Evolutionary conservation across 805 yeast species (phyloP).

Genomic region (Yamadazyma endophytica): DNA sequence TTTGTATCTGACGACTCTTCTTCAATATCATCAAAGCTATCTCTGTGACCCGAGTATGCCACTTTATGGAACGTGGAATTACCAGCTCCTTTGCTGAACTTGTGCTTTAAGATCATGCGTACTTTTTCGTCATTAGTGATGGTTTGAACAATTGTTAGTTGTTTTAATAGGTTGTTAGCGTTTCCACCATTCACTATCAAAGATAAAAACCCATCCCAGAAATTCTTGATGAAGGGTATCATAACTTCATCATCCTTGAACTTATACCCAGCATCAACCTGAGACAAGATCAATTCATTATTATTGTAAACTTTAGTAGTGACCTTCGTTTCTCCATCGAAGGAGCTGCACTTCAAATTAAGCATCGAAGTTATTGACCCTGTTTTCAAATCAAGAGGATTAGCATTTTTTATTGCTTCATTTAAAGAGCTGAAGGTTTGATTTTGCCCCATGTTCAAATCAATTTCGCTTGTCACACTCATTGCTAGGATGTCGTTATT

Average conservation of each 20-base stretch:
- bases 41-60: conserved; percentile 8
- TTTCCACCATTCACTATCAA: conserved; percentile 29
- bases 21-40: conserved; percentile 1
- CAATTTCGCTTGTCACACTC: conserved; percentile 15
- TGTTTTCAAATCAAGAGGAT: conserved; percentile 14
- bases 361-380: conserved; percentile 20
- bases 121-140: too few species aligned
- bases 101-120: conserved; percentile 23
- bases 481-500: conserved; percentile 15
- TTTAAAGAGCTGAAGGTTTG: conserved; percentile 9
- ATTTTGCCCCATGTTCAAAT: conserved; percentile 8
- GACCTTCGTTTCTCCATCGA: not conserved
- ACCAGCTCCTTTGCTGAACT: conserved; percentile 10
- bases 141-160: conserved; percentile 26
- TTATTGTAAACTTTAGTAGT: conserved; percentile 18
- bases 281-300: conserved; percentile 16
- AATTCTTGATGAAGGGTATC: conserved; percentile 33
- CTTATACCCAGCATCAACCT: conserved; percentile 29
- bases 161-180: conserved; percentile 8
- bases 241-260: conserved; percentile 23
- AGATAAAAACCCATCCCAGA: conserved; percentile 36
- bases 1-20: not conserved
- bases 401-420: conserved; percentile 9
- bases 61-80: conserved; percentile 9
- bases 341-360: conserved; percentile 24